Conservation (phyloP, 1,284 basidiomycete genomes). For the Naganishia cerealis region DNA sequence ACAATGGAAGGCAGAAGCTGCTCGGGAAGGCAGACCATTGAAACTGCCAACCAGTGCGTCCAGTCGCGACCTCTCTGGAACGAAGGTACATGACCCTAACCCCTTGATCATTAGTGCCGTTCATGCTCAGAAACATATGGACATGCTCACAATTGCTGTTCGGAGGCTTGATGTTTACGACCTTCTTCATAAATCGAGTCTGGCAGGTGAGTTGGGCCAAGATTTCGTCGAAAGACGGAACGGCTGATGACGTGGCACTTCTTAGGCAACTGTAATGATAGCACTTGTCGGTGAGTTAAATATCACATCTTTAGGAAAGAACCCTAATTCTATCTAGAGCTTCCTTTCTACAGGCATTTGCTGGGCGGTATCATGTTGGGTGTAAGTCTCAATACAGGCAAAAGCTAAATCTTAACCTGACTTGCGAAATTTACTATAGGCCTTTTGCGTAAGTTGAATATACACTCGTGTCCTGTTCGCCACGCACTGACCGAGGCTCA, state of each 20-base stretch:
- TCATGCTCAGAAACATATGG: constrained; percentile 89
- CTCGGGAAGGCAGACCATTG: constrained; percentile 67
- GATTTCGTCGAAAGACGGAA: background rate
- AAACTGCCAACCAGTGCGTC: constrained; percentile 66
- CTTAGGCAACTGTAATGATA: constrained; percentile 73
- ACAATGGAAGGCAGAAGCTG: constrained; percentile 78
- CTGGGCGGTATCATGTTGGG: constrained; percentile 95
- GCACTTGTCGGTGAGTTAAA: constrained; percentile 62
- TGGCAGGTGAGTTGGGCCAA: constrained; percentile 59
- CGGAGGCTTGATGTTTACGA: constrained; percentile 71
- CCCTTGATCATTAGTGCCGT: constrained; percentile 61
- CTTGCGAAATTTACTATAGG: constrained; percentile 15
- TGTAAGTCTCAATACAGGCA: constrained; percentile 46
- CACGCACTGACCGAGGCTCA: background rate
- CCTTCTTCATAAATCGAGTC: constrained; percentile 77
- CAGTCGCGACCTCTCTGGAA: too few species aligned
- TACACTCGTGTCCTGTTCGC: background rate
- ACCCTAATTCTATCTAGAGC: background rate
- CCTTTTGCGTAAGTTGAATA: constrained; percentile 33
- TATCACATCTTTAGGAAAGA: background rate
- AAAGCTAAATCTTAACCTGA: background rate
- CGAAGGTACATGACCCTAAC: background rate
- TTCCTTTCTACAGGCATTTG: constrained; percentile 61
- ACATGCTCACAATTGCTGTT: constrained; percentile 78
- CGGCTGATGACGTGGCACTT: constrained; percentile 7